phyloP scores from a whole-genome alignment of 1,284 basidiomycete genomes.

The Cryptococcus deneoformans region DNA sequence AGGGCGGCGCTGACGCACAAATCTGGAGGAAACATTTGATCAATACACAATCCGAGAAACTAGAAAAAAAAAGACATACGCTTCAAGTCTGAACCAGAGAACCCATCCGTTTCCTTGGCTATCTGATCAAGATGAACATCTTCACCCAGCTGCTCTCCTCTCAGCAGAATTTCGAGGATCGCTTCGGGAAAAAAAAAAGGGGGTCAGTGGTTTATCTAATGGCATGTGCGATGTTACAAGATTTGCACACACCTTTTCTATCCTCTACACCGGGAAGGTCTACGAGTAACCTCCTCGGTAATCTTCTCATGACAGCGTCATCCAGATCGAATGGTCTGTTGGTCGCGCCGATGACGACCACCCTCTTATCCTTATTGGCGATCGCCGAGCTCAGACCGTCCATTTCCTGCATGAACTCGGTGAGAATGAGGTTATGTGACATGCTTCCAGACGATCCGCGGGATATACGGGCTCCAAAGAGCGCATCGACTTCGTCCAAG shows the following conservation, averaged over 20 bases:
- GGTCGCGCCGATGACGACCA: slow-evolving; percentile 93
- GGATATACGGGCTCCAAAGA: slow-evolving; percentile 83
- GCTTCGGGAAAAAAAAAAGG: slow-evolving; percentile 51
- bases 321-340: slow-evolving; percentile 60
- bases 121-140: slow-evolving; percentile 66
- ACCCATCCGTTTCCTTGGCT: slow-evolving; percentile 73
- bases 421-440: slow-evolving; percentile 63
- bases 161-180: slow-evolving; percentile 77
- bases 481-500: slow-evolving; percentile 91
- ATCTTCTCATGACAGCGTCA: slow-evolving; percentile 64
- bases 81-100: slow-evolving; percentile 91
- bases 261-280: slow-evolving; percentile 81
- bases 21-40: slow-evolving; percentile 54
- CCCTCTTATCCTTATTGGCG: slow-evolving; percentile 71
- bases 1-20: slow-evolving; percentile 84
- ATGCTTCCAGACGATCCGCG: slow-evolving; percentile 70
- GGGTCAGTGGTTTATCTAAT: background rate
- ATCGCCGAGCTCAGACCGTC: slow-evolving; percentile 69
- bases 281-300: slow-evolving; percentile 77
- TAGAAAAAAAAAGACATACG: slow-evolving; percentile 57
- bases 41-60: slow-evolving; percentile 2
- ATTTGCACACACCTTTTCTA: slow-evolving; percentile 61
- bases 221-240: too few species aligned
- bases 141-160: slow-evolving; percentile 66
- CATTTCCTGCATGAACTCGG: slow-evolving; percentile 99